These are phyloP conservation scores for Taphrina pruni DNA, from an alignment of 1,139 yeast genomes.

Conservation along the genomic window DNA sequence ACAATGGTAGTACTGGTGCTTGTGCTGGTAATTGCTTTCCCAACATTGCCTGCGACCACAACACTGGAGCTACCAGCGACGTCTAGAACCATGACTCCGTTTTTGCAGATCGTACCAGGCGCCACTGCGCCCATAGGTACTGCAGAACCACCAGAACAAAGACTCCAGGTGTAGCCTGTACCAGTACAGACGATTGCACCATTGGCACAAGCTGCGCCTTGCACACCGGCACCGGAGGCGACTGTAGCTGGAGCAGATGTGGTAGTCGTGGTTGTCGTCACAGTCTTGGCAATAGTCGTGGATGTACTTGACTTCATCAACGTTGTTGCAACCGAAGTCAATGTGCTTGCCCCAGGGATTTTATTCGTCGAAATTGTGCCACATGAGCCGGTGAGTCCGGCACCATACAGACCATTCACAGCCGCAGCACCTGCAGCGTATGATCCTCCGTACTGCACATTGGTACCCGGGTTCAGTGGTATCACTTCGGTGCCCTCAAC, in stretches of 20 bases:
- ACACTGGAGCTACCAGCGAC: constrained; percentile 4
- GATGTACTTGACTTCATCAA: neutral
- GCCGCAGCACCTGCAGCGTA: constrained; percentile 25
- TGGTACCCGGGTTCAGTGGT: constrained; percentile 23
- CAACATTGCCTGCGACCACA: constrained; percentile 6
- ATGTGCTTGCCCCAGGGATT: neutral
- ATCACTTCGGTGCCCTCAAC: constrained; percentile 36
- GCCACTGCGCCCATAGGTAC: constrained; percentile 40
- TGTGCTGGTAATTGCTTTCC: neutral
- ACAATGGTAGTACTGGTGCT: neutral
- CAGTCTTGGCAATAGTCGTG: neutral
- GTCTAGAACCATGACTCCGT: constrained; percentile 22
- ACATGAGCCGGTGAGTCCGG: constrained; percentile 33
- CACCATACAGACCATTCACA: constrained; percentile 19
- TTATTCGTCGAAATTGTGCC: neutral
- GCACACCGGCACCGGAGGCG: neutral
- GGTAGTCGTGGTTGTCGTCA: neutral
- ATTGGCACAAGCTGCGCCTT: neutral
- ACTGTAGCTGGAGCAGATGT: neutral
- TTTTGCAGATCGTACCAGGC: constrained; percentile 38
- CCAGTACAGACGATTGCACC: constrained; percentile 32
- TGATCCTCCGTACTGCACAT: constrained; percentile 32
- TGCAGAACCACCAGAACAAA: constrained; percentile 14
- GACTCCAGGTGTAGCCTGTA: constrained; percentile 30
- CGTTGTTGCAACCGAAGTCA: neutral